A percentile compares a stretch with the other conserved stretches of the same genome.
Evolutionary conservation across 768 basidiomycete species (phyloP).

Genomic region (Candolleomyces eurysporus): DNA sequence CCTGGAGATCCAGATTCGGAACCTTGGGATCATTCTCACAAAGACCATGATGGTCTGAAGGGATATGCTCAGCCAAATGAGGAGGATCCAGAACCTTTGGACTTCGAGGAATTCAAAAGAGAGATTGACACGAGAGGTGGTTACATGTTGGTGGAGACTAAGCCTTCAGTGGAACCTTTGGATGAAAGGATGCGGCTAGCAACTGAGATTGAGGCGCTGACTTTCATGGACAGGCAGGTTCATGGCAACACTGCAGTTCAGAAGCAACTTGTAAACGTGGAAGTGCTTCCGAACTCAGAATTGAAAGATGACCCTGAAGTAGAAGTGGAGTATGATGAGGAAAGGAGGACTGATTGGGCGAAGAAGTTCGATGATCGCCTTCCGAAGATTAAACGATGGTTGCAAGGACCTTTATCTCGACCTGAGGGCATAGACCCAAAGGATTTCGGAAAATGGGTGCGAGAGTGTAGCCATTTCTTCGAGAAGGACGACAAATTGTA

Average conservation of each 20-base stretch:
- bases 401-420: not conserved
- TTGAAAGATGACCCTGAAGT: constrained; percentile 1
- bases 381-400: not conserved
- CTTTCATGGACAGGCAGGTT: too few species aligned
- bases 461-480: constrained; percentile 15
- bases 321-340: not conserved
- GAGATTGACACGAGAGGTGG: constrained; percentile 4
- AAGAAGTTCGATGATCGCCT: not conserved
- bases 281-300: not conserved
- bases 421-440: not conserved
- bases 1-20: constrained; percentile 6
- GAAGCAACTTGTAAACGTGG: not conserved
- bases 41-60: not conserved
- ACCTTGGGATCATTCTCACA: not conserved
- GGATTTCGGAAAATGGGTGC: constrained; percentile 1
- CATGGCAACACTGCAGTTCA: too few species aligned
- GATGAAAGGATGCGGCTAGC: too few species aligned
- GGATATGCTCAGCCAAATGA: not conserved
- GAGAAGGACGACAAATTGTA: constrained; percentile 16
- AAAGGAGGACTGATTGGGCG: not conserved
- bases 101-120: constrained; percentile 4
- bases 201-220: too few species aligned
- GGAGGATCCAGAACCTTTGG: constrained; percentile 3
- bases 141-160: too few species aligned
- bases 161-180: too few species aligned